Percentiles rank a stretch among this genome's conserved stretches.
Conservation (phyloP, 805 yeast genomes). For the Schwanniomyces occidentalis region DNA sequence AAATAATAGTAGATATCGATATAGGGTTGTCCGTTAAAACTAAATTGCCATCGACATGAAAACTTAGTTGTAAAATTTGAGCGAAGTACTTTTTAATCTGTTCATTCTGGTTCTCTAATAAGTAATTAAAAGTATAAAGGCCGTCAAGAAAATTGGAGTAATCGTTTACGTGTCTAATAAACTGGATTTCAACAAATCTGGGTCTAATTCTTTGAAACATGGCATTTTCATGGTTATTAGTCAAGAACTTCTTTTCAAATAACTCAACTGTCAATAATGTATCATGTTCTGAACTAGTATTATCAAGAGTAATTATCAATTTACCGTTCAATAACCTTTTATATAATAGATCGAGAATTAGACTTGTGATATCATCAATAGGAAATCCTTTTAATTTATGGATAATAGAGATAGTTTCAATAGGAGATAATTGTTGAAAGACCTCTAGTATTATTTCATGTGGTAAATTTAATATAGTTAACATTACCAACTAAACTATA, state of each 20-base stretch:
- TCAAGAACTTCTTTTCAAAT: conserved; percentile 13
- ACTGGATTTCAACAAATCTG: conserved; percentile 19
- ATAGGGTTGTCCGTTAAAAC: conserved; percentile 31
- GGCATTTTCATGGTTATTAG: conserved; percentile 2
- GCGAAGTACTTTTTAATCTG: conserved; percentile 15
- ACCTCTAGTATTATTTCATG: conserved; percentile 18
- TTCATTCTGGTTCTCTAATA: conserved; percentile 16
- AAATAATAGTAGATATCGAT: conserved; percentile 27
- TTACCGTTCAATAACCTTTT: conserved; percentile 21
- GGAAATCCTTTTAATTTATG: conserved; percentile 1
- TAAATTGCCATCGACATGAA: conserved; percentile 29
- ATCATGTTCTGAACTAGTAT: conserved; percentile 7
- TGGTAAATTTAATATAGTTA: conserved; percentile 12
- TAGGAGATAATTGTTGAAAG: conserved; percentile 12
- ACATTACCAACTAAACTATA: no score
- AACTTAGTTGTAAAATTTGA: conserved; percentile 17
- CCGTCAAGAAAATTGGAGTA: conserved; percentile 20
- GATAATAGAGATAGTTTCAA: conserved; percentile 12
- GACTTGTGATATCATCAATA: neutral
- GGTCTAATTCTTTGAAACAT: conserved; percentile 20
- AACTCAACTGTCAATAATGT: conserved; percentile 12
- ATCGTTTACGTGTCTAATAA: conserved; percentile 21
- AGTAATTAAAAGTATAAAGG: conserved; percentile 17
- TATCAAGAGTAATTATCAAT: conserved; percentile 10
- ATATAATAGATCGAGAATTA: conserved; percentile 13